Evolutionary conservation across 2,329 filamentous ascomycete genomes (phyloP), one percentile per base, ranked within the genome.

Genomic region (Gremmenia infestans): DNA sequence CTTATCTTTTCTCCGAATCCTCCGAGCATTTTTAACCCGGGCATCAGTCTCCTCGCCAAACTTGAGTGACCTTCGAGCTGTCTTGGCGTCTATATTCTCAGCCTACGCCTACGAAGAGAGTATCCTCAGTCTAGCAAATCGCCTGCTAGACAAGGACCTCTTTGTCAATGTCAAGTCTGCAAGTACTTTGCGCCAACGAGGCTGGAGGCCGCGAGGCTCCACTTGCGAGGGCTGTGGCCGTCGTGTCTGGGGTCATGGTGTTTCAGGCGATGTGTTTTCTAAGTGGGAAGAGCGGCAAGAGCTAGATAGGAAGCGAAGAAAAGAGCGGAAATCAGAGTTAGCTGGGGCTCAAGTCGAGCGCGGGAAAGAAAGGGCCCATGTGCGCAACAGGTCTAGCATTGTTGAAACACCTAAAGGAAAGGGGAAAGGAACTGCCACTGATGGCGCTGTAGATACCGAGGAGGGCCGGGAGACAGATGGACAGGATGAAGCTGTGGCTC

Each of bases 61-160:
- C 12, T 78, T 99, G 1, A 87, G 90, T 1, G 91, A 97, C 68
- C 80, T 99, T 3, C 87, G 94, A 46, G 82, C 83, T 6, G 92
- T 97, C 0, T 81, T 99, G 2, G 78, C 84, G 1, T 94, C 92
- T 12, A 93, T 99, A 54, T 97, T 99, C 73, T 86, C 93, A 0
- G 93, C 94, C 0, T 99, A 99, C 70, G 87, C 91, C 0, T 97
- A 97, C 69, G 94, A 99, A 71, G 89, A 93, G 70, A 92, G 89
- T 0, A 89, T 99, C 15, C 80, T 99, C 19, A 80, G 82, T 1
- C 81, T 99, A 3, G 91, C 94, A 0, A 96, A 93, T 69, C 81
- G 87, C 4, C 84, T 99, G 54, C 78, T 99, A 0, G 92, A 96
- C 60, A 87, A 91, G 63, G 94, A 94, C 66, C 79, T 96, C 5